Evolutionary conservation across 768 basidiomycete species (phyloP).

Genomic region (Calocera viscosa): DNA sequence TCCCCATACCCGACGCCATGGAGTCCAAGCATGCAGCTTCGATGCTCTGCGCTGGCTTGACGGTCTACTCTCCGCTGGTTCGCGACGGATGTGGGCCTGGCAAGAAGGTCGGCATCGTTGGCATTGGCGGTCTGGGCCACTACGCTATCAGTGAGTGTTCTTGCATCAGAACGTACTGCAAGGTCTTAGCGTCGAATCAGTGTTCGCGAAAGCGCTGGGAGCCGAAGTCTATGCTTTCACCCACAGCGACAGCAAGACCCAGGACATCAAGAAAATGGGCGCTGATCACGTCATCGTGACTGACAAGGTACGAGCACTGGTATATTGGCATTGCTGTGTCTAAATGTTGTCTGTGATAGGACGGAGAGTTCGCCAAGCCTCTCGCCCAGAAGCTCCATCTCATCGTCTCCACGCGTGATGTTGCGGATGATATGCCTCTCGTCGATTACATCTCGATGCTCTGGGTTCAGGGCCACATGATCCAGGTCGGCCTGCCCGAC

Average conservation of each 20-base stretch:
- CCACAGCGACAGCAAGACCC: constrained; percentile 40
- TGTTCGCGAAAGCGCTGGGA: constrained; percentile 44
- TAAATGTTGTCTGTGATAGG: neutral
- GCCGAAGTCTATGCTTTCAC: constrained; percentile 48
- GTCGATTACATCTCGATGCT: constrained; percentile 44
- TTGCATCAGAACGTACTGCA: constrained; percentile 21
- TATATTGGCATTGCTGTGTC: neutral
- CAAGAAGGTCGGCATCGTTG: constrained; percentile 52
- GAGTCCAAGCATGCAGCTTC: constrained; percentile 44
- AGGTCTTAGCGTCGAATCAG: constrained; percentile 23
- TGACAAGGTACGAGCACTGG: neutral
- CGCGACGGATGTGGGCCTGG: constrained; percentile 45
- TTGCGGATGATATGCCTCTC: constrained; percentile 32
- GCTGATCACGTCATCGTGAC: constrained; percentile 44
- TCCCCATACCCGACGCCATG: constrained; percentile 45
- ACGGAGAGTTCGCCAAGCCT: constrained; percentile 18
- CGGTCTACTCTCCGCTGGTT: constrained; percentile 48
- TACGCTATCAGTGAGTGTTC: constrained; percentile 11
- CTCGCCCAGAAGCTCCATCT: constrained; percentile 29
- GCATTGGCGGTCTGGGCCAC: constrained; percentile 44
- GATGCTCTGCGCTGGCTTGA: constrained; percentile 54
- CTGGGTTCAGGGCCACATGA: constrained; percentile 41
- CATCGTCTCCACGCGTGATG: constrained; percentile 34
- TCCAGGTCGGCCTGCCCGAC: constrained; percentile 48
- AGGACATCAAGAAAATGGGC: constrained; percentile 47